These are phyloP conservation scores for Ophiostoma sp. DNA, from an alignment of 2,329 filamentous ascomycete genomes.

Conservation along the genomic window DNA sequence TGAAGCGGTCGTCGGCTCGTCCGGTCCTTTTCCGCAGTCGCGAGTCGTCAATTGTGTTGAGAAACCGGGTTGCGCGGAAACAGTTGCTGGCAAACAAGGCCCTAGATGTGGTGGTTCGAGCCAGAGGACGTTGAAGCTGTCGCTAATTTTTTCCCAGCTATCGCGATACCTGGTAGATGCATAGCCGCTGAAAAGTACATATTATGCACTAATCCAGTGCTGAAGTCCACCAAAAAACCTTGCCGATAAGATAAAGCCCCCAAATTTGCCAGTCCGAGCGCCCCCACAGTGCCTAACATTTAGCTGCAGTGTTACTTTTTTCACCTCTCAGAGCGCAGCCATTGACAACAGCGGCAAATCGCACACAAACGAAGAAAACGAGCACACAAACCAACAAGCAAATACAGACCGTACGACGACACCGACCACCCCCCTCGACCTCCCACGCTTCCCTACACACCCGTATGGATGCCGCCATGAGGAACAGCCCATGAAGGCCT, in stretches of 20 bases:
- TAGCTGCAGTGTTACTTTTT: slow-evolving; percentile 19
- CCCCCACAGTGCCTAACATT: background rate
- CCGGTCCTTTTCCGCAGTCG: background rate
- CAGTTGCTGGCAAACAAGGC: background rate
- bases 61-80: background rate
- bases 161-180: slow-evolving; percentile 2
- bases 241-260: slow-evolving; percentile 25
- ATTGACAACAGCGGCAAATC: background rate
- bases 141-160: slow-evolving; percentile 31
- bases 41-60: background rate
- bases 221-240: background rate
- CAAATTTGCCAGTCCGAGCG: background rate
- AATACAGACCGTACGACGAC: background rate
- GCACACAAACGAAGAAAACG: background rate
- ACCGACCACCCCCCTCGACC: background rate
- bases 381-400: background rate
- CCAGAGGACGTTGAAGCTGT: background rate
- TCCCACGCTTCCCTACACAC: background rate
- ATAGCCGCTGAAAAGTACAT: background rate
- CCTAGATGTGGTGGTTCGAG: background rate
- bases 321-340: background rate
- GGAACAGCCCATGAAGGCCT: slow-evolving; percentile 61
- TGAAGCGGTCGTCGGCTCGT: background rate
- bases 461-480: slow-evolving; percentile 45
- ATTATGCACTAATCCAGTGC: slow-evolving; percentile 10